Evolutionary conservation across 2,329 filamentous ascomycete genomes (phyloP), one percentile per base, ranked within the genome.

Genomic region (Xylaria digitata): DNA sequence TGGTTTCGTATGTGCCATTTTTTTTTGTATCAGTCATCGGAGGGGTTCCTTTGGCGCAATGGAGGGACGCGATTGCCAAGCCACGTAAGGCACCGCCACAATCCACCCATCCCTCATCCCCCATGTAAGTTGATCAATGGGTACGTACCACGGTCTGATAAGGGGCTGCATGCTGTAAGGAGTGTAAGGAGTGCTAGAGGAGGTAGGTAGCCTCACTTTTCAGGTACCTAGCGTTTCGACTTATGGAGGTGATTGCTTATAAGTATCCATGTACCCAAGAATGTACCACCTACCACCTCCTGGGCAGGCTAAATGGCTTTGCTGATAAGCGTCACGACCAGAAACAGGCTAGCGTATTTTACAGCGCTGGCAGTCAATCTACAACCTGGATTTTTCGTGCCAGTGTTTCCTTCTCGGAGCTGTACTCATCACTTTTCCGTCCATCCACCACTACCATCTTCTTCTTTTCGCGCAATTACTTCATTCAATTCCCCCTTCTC

Each of bases 331-430:
- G 50, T 53, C 42, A 34, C 49, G 37, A 37, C 66, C 53, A 61
- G 42, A 66, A 62, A 30, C 19, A 13, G 68, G n/a, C 43, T 70
- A 70, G 68, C 68, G 60, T 23, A 19, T 32, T 62, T 42, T 57
- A 46, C 54, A 34, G 45, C 42, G 53, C 42, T 61, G 61, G 58
- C 37, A 60, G 46, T 55, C 45, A 56, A 60, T 63, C 65, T 63
- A 62, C 62, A 68, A 68, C 66, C 66, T 70, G 68, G 68, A 70
- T 66, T 70, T 70, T 70, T 69, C 68, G 68, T 64, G 66, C 63
- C 58, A 59, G 63, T 66, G 66, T 61, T 66, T 66, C 63, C 68
- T 68, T 53, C 63, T 68, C 21, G 34, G 40, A 70, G 65, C 61
- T 60, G 50, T 63, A 48, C 58, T 66, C 60, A 61, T 65, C 61